Conservation (phyloP, 2,329 filamentous ascomycete genomes). For the Didymella arachidicola region DNA sequence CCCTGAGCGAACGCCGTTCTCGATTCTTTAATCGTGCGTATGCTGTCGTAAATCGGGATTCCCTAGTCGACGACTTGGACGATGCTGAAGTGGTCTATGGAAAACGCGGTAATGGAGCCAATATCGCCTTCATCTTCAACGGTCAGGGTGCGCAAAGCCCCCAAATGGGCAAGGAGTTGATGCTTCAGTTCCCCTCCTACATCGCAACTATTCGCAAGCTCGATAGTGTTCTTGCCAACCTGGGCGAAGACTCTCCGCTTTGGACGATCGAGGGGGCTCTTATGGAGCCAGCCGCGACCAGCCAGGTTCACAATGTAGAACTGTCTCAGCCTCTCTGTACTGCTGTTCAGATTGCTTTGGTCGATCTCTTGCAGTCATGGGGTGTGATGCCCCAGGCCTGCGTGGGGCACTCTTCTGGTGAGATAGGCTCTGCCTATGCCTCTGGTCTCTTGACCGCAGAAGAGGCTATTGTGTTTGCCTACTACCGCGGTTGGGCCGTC, state of each 20-base stretch:
- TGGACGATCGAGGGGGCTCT: neutral
- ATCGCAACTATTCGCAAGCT: neutral
- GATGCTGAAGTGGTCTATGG: neutral
- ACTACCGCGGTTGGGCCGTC: constrained; percentile 19
- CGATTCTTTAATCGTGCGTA: neutral
- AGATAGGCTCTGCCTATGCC: constrained; percentile 32
- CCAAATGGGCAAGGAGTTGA: constrained; percentile 26
- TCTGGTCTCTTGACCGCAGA: neutral
- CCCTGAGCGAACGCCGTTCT: neutral
- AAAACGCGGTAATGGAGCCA: neutral
- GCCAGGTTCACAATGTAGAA: constrained; percentile 12
- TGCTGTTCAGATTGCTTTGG: constrained; percentile 25
- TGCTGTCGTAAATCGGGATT: neutral
- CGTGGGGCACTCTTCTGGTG: constrained; percentile 32
- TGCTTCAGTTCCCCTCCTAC: constrained; percentile 7
- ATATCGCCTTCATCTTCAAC: neutral
- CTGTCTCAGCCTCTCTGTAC: constrained; percentile 29
- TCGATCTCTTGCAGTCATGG: constrained; percentile 19
- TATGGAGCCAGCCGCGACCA: neutral
- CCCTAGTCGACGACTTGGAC: neutral
- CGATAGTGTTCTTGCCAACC: neutral
- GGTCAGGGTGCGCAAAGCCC: constrained; percentile 31
- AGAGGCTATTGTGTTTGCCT: constrained; percentile 16
- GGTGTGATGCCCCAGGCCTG: constrained; percentile 19
- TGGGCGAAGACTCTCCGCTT: neutral